These are phyloP conservation scores for Tricholoma furcatifolium DNA, from an alignment of 768 basidiomycete species.

Conservation along the genomic window DNA sequence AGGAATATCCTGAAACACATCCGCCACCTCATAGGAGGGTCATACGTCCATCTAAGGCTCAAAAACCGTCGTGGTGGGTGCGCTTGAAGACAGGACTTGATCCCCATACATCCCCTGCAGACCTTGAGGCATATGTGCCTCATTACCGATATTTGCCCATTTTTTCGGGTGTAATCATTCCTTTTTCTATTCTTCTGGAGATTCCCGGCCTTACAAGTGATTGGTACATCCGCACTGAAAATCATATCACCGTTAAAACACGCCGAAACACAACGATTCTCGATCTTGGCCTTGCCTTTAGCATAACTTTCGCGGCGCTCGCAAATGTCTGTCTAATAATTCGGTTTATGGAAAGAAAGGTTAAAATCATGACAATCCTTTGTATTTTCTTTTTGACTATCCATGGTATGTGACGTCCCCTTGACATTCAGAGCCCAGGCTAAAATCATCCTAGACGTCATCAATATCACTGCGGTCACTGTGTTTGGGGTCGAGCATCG, in stretches of 20 bases:
- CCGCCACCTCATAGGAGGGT: slow-evolving; percentile 1
- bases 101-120: slow-evolving; percentile 22
- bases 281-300: slow-evolving; percentile 59
- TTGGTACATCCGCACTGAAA: slow-evolving; percentile 65
- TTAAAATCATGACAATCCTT: slow-evolving; percentile 60
- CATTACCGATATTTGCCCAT: slow-evolving; percentile 66
- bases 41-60: neutral
- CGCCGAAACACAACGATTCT: slow-evolving; percentile 57
- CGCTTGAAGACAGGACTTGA: slow-evolving; percentile 18
- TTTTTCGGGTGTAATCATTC: slow-evolving; percentile 64
- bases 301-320: slow-evolving; percentile 63
- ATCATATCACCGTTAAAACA: slow-evolving; percentile 43
- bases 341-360: slow-evolving; percentile 70
- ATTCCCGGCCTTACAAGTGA: slow-evolving; percentile 77
- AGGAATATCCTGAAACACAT: slow-evolving; percentile 8
- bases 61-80: slow-evolving; percentile 13
- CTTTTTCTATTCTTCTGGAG: slow-evolving; percentile 79
- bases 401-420: slow-evolving; percentile 52
- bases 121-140: slow-evolving; percentile 39
- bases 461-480: slow-evolving; percentile 61
- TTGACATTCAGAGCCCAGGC: neutral
- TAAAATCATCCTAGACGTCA: slow-evolving; percentile 48
- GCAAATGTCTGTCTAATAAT: slow-evolving; percentile 68
- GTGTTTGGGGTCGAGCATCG: slow-evolving; percentile 64
- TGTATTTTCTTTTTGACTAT: slow-evolving; percentile 64